A percentile compares a stretch with the other conserved stretches of the same genome.
Conservation (phyloP, 2,329 filamentous ascomycete species). For the Colletotrichum abscissum region DNA sequence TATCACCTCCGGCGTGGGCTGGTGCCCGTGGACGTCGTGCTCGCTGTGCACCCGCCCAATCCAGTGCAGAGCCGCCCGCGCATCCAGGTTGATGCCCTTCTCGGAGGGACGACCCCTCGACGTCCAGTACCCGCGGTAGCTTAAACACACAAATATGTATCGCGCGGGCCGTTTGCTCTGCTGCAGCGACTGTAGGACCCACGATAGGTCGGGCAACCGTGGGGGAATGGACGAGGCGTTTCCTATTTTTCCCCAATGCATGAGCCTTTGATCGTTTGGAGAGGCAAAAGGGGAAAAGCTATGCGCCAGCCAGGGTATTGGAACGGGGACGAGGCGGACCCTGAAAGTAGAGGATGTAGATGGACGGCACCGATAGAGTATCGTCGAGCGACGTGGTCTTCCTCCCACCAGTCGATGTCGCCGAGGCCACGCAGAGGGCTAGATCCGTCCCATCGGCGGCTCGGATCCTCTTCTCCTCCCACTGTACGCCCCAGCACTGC, state of each 20-base stretch:
- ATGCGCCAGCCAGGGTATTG: not conserved
- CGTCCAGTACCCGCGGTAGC: constrained; percentile 82
- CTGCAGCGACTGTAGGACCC: constrained; percentile 58
- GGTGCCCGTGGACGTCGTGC: constrained; percentile 12
- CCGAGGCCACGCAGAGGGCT: constrained; percentile 66
- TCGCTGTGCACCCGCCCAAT: constrained; percentile 57
- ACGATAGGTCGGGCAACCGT: constrained; percentile 66
- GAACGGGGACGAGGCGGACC: constrained; percentile 48
- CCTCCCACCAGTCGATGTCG: constrained; percentile 41
- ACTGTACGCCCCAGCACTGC: constrained; percentile 71
- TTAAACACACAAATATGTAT: constrained; percentile 66
- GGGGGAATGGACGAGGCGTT: constrained; percentile 70
- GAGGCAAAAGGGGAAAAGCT: not conserved
- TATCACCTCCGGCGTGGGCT: constrained; percentile 55
- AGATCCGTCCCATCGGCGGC: constrained; percentile 75
- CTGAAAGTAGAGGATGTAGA: constrained; percentile 69
- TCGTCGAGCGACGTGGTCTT: constrained; percentile 25
- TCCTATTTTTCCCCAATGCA: constrained; percentile 49
- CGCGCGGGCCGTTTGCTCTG: constrained; percentile 44
- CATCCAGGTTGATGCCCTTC: constrained; percentile 75
- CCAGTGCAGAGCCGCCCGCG: constrained; percentile 73
- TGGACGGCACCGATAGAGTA: constrained; percentile 41
- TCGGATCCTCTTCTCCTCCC: constrained; percentile 72
- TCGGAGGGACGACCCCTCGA: constrained; percentile 79
- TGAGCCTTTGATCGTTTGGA: constrained; percentile 33